phyloP scores from a whole-genome alignment of 2,329 filamentous ascomycete species.

The Calonectria pauciramosa region DNA sequence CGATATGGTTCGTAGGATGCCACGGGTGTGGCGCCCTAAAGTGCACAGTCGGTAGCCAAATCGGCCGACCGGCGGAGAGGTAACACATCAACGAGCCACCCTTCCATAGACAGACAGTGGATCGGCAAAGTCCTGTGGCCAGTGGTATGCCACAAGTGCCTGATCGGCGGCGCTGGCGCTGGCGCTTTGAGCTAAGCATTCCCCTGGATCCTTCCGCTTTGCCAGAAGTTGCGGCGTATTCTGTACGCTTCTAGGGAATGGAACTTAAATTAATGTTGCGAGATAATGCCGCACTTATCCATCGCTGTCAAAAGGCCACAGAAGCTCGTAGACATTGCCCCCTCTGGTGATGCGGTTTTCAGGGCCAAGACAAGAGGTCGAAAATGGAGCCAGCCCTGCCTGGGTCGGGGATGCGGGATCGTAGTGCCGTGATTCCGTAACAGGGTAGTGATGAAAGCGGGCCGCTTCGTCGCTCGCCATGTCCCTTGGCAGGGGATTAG shows the following conservation, averaged over 20 bases:
- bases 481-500: neutral
- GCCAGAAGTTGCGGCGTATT: neutral
- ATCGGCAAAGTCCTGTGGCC: neutral
- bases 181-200: neutral
- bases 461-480: conserved; percentile 4
- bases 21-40: neutral
- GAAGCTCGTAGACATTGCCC: neutral
- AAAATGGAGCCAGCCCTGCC: conserved; percentile 30
- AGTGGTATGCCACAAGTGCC: neutral
- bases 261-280: neutral
- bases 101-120: neutral
- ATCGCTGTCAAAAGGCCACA: neutral
- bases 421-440: conserved; percentile 15
- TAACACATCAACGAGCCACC: neutral
- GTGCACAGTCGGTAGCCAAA: conserved; percentile 3
- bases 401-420: neutral
- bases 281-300: neutral
- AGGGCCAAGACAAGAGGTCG: conserved; percentile 32
- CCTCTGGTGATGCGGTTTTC: neutral
- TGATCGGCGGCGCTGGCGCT: neutral
- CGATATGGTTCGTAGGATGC: neutral
- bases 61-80: conserved; percentile 20
- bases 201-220: neutral
- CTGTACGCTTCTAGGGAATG: neutral
- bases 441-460: conserved; percentile 15